Conservation (phyloP, 805 yeast genomes). For the Ogataea dorogensis region DNA sequence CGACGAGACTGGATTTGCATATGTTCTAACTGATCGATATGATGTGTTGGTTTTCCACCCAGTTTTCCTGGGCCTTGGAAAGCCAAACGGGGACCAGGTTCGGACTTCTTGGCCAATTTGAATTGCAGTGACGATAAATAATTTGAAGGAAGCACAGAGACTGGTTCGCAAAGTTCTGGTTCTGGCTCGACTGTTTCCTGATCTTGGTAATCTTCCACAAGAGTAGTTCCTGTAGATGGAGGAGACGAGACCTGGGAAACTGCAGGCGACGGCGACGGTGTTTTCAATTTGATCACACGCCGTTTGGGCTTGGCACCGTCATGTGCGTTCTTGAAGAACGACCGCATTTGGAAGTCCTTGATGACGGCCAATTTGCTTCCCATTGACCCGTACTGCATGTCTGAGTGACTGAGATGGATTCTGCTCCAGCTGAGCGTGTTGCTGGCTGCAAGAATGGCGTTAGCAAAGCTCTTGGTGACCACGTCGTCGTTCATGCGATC, state of each 20-base stretch:
- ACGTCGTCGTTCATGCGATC: constrained; percentile 34
- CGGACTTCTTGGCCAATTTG: constrained; percentile 15
- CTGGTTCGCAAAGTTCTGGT: background rate
- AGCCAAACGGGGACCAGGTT: constrained; percentile 8
- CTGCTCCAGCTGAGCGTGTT: constrained; percentile 31
- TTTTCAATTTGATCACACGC: constrained; percentile 26
- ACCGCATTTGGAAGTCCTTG: constrained; percentile 45
- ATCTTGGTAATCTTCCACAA: constrained; percentile 5
- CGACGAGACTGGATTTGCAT: constrained; percentile 27
- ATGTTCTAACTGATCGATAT: constrained; percentile 28
- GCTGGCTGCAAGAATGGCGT: constrained; percentile 28
- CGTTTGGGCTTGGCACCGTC: constrained; percentile 32
- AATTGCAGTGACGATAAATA: constrained; percentile 13
- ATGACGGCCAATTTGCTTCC: constrained; percentile 40
- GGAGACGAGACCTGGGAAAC: constrained; percentile 6
- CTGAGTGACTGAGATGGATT: constrained; percentile 33
- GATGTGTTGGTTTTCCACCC: constrained; percentile 10
- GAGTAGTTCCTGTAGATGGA: constrained; percentile 6
- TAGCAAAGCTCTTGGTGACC: constrained; percentile 34
- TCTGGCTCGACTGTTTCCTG: background rate
- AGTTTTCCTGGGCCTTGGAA: constrained; percentile 6
- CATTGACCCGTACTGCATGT: constrained; percentile 31
- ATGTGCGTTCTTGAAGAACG: constrained; percentile 35
- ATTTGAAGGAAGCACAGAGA: constrained; percentile 3
- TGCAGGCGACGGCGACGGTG: constrained; percentile 19